A percentile compares a stretch with the other conserved stretches of the same genome.
phyloP scores from a whole-genome alignment of 1,139 yeast genomes.

The Blastobotrys ciferrii region DNA sequence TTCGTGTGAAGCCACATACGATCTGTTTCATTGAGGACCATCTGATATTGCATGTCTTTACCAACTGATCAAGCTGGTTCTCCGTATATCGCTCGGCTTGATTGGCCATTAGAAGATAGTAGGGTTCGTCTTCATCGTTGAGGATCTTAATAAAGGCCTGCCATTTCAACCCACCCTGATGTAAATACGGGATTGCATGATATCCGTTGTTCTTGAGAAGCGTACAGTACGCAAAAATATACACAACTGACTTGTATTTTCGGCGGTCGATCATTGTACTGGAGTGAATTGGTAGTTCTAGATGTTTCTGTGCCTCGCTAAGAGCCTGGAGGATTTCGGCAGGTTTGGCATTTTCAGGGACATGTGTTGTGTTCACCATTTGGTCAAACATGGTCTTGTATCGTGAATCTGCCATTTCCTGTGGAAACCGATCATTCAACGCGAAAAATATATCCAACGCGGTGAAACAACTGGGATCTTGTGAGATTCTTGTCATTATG shows the following conservation, averaged over 20 bases:
- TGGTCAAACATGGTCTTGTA: neutral
- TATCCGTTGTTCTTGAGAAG: neutral
- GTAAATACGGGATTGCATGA: neutral
- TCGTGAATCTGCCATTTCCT: neutral
- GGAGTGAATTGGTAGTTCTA: neutral
- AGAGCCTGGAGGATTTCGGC: slow-evolving; percentile 2
- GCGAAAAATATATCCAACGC: neutral
- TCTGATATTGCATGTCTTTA: neutral
- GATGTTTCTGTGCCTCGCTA: neutral
- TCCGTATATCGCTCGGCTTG: neutral
- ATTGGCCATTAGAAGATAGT: neutral
- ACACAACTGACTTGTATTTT: slow-evolving; percentile 6
- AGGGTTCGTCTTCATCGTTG: neutral
- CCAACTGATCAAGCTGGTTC: neutral
- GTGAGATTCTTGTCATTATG: neutral
- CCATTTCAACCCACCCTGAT: slow-evolving; percentile 7
- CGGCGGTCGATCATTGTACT: neutral
- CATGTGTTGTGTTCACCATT: neutral
- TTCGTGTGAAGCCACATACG: slow-evolving; percentile 6
- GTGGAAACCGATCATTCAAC: neutral
- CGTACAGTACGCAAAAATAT: slow-evolving; percentile 1
- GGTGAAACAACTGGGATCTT: neutral
- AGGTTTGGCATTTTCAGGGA: neutral
- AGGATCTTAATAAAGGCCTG: slow-evolving; percentile 1
- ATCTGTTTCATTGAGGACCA: neutral